Evolutionary conservation across 768 basidiomycete species (phyloP), one percentile per base, ranked within the genome.

Genomic region (Suillus placidus): DNA sequence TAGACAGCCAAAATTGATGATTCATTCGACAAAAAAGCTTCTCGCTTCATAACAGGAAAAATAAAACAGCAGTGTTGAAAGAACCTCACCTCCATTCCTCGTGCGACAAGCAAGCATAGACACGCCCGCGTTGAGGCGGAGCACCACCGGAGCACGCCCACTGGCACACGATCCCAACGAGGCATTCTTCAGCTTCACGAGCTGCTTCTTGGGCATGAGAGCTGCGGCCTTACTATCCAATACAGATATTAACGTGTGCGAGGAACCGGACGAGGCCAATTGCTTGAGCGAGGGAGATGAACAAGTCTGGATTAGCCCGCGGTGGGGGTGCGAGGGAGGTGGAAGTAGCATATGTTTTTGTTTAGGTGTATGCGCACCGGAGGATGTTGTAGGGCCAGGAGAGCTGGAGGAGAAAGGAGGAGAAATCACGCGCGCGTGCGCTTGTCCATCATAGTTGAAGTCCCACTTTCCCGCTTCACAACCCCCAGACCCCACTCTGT

Each of bases 361-460:
- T n/a, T 26, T 6, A 26, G 5, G 13, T 51, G 6, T 13, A 23
- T 56, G 16, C 12, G 38, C 23, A 58, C 57, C 16, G 1, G 57
- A 18, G 4, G 23, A 63, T 23, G 58, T 13, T 62, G 66, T 64
- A 37, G 56, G 30, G 12, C 57, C 34, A 9, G 64, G 43, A 67
- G 65, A 47, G 3, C 61, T 64, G 45, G 43, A 43, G 51, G 58
- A 10, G 63, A 32, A 55, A 34, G 30, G 26, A 30, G 57, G 42
- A 30, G 64, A 60, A 32, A 51, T 35, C 20, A 34, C 23, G 20
- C 62, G 52, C 13, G 20, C 8, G 10, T 45, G 55, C 13, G 56
- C n/a, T 64, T 32, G 58, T 12, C 40, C 57, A 14, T 60, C 66
- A 43, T 60, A 54, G 49, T 67, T 67, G 32, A 40, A 65, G 37